These are phyloP conservation scores for Albophoma yamanashiensis DNA, from an alignment of 2,329 filamentous ascomycete species.

Conservation along the genomic window DNA sequence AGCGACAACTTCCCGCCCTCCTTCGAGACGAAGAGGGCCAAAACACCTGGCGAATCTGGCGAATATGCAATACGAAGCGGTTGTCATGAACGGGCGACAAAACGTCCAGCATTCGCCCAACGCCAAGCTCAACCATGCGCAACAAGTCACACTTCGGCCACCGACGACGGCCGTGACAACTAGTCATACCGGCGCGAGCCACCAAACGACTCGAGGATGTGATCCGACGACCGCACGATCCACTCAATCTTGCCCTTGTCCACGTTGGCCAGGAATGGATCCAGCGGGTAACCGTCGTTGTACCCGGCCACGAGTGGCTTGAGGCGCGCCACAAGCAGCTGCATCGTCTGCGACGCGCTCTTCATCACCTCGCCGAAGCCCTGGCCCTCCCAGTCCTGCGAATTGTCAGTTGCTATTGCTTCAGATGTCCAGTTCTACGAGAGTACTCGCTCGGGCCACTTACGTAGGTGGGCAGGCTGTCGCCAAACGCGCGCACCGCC, in stretches of 20 bases:
- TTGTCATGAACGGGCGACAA: background rate
- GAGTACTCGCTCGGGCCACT: constrained; percentile 16
- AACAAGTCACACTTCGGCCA: background rate
- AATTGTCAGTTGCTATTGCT: constrained; percentile 6
- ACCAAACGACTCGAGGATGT: constrained; percentile 22
- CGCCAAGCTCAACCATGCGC: constrained; percentile 2
- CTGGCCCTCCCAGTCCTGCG: constrained; percentile 27
- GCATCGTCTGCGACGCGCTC: constrained; percentile 27
- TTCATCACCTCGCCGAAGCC: constrained; percentile 24
- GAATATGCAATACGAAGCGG: background rate
- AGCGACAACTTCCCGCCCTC: background rate
- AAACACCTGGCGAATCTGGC: background rate
- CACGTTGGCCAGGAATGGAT: constrained; percentile 26
- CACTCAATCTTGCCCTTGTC: constrained; percentile 28
- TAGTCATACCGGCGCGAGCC: constrained; percentile 18
- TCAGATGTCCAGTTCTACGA: background rate
- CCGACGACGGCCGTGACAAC: background rate
- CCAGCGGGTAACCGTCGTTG: constrained; percentile 24
- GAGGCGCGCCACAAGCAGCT: constrained; percentile 24
- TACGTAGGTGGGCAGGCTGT: constrained; percentile 38
- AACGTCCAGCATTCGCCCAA: constrained; percentile 1
- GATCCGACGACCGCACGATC: constrained; percentile 24
- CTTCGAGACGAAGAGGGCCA: background rate
- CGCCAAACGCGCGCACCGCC: constrained; percentile 43
- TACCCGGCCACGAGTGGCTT: constrained; percentile 22